Evolutionary conservation across 108 stramenopile species (phyloP), one percentile per base, ranked within the genome.

Genomic region (Chaetoceros tenuissimus): DNA sequence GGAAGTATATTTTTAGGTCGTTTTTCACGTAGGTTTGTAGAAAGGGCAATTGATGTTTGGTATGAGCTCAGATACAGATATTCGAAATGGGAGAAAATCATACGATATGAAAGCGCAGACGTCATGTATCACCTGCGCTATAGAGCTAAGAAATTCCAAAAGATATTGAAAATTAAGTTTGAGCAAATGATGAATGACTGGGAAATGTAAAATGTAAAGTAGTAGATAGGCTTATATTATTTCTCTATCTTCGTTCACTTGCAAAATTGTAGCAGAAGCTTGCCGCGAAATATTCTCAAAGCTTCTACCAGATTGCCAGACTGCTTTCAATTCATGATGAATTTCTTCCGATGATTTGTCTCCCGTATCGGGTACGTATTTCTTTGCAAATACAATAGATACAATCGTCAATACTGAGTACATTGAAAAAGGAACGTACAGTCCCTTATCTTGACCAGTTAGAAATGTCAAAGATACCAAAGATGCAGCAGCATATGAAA

Each of bases 281-380:
- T n/a, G n/a, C n/a, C n/a, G n/a, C n/a, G n/a, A n/a, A n/a, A n/a
- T n/a, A n/a, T n/a, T n/a, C n/a, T n/a, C n/a, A n/a, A n/a, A n/a
- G n/a, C n/a, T n/a, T n/a, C n/a, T 40, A 40, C 8, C 34, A 40
- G 13, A 87, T 62, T 75, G 71, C 60, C 66, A 63, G 77, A 83
- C 79, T 22, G n/a, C 23, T 20, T 52, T 46, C 24, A 87, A 31
- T 22, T 72, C 71, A 13, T 21, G 51, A 10, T 73, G 71, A 29
- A 83, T 80, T 25, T 81, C 66, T 29, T 60, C 60, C 0, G 63
- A 53, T 2, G 51, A 34, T 55, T 79, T 87, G 51, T 50, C 80
- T 8, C 69, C 73, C 13, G 85, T 87, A 52, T 87, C 85, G 2
- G 85, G 85, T 26, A 87, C 62, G 13, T 71, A 81, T 24, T 77